Evolutionary conservation across 2,329 filamentous ascomycete genomes (phyloP).

Genomic region (Grosmannia penicillata): DNA sequence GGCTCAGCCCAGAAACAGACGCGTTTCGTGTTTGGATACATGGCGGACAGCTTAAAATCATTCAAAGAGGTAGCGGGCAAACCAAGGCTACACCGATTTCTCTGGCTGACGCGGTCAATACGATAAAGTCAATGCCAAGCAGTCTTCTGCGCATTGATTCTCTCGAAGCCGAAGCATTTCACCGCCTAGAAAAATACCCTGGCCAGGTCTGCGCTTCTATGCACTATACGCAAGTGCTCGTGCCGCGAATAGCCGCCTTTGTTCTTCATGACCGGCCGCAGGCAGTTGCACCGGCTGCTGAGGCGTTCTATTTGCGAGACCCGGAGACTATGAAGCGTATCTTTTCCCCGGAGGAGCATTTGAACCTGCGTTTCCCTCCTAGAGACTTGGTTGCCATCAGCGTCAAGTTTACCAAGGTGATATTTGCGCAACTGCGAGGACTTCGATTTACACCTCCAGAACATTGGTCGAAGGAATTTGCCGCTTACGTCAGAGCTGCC

Average conservation of each 20-base stretch:
- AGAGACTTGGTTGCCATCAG: slow-evolving; percentile 67
- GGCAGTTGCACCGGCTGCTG: slow-evolving; percentile 68
- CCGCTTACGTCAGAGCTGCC: slow-evolving; percentile 12
- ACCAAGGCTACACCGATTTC: slow-evolving; percentile 27
- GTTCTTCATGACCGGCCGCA: slow-evolving; percentile 62
- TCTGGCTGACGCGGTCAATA: slow-evolving; percentile 47
- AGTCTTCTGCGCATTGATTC: slow-evolving; percentile 55
- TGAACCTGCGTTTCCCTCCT: slow-evolving; percentile 43
- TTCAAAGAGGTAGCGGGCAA: background rate
- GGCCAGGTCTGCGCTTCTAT: slow-evolving; percentile 55
- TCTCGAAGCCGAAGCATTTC: slow-evolving; percentile 82
- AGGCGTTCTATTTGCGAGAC: slow-evolving; percentile 86
- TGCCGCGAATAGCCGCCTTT: slow-evolving; percentile 72
- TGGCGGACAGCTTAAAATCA: slow-evolving; percentile 29
- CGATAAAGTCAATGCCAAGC: slow-evolving; percentile 40
- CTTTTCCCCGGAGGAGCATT: slow-evolving; percentile 24
- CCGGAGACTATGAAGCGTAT: slow-evolving; percentile 59
- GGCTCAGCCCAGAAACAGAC: slow-evolving; percentile 85
- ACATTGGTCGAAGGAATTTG: slow-evolving; percentile 28
- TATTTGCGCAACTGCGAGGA: slow-evolving; percentile 80
- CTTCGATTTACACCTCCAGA: slow-evolving; percentile 62
- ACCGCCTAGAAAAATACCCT: slow-evolving; percentile 74
- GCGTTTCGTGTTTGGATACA: slow-evolving; percentile 84
- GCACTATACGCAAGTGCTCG: slow-evolving; percentile 58
- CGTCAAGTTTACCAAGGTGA: slow-evolving; percentile 70